A percentile compares a stretch with the other conserved stretches of the same genome.
phyloP scores from a whole-genome alignment of 192 early-diverging fungal species.

The Coemansia brasiliensis region DNA sequence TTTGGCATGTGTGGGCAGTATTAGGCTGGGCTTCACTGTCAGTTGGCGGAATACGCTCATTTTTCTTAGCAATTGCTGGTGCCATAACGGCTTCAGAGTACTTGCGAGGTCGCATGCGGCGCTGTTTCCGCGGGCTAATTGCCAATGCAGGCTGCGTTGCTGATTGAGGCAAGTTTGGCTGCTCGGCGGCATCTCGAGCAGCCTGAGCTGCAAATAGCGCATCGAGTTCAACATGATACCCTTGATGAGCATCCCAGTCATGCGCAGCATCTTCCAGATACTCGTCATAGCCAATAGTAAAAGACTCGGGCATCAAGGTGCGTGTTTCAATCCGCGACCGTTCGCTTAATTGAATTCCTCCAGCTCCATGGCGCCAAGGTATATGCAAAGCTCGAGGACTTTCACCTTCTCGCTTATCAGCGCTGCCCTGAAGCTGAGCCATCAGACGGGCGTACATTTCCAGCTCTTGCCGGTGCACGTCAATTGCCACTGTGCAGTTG shows the following conservation, averaged over 20 bases:
- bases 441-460: slow-evolving; percentile 55
- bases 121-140: slow-evolving; percentile 25
- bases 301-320: slow-evolving; percentile 34
- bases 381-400: slow-evolving; percentile 33
- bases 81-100: slow-evolving; percentile 48
- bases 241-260: slow-evolving; percentile 47
- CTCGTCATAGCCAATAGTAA: slow-evolving; percentile 50
- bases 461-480: slow-evolving; percentile 53
- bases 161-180: neutral
- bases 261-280: slow-evolving; percentile 60
- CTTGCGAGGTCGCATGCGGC: slow-evolving; percentile 46
- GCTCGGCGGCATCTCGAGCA: slow-evolving; percentile 16
- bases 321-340: slow-evolving; percentile 30
- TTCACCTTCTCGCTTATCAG: slow-evolving; percentile 13
- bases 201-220: slow-evolving; percentile 43
- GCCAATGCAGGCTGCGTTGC: slow-evolving; percentile 9
- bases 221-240: slow-evolving; percentile 47
- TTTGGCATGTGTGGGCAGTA: neutral
- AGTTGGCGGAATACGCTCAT: neutral
- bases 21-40: neutral
- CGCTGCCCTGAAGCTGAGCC: slow-evolving; percentile 37
- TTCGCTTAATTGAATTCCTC: neutral
- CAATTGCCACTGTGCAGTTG: slow-evolving; percentile 49
- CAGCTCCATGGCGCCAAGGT: slow-evolving; percentile 25
- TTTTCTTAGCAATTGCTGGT: neutral